These are phyloP conservation scores for Scheffersomyces parashehatae DNA, from an alignment of 1,139 yeast species.

Conservation along the genomic window DNA sequence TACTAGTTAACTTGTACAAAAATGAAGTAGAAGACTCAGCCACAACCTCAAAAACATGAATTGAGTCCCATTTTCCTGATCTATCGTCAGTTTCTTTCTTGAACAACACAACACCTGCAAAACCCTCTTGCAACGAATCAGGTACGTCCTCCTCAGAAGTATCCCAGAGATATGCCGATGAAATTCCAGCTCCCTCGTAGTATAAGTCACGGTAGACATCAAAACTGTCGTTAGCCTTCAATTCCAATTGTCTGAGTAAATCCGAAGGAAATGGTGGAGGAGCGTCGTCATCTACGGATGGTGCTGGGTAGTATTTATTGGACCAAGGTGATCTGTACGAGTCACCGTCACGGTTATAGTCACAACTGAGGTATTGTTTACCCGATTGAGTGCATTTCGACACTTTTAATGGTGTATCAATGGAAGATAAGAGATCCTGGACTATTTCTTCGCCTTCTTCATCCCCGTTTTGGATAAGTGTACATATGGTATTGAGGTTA, in stretches of 20 bases:
- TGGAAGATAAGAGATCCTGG: slow-evolving; percentile 82
- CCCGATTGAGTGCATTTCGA: slow-evolving; percentile 59
- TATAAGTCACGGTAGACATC: slow-evolving; percentile 91
- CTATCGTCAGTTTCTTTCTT: slow-evolving; percentile 63
- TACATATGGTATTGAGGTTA: slow-evolving; percentile 70
- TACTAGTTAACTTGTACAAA: slow-evolving; percentile 77
- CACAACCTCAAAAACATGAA: slow-evolving; percentile 85
- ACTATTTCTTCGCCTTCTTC: slow-evolving; percentile 56
- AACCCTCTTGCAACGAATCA: slow-evolving; percentile 42
- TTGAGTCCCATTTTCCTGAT: slow-evolving; percentile 84
- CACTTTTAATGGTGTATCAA: slow-evolving; percentile 78
- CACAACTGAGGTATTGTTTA: slow-evolving; percentile 80
- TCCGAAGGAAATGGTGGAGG: slow-evolving; percentile 75
- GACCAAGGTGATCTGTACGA: slow-evolving; percentile 92
- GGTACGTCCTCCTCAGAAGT: slow-evolving; percentile 50
- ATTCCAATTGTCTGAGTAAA: slow-evolving; percentile 70
- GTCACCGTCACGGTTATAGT: slow-evolving; percentile 94
- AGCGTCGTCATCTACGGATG: slow-evolving; percentile 53
- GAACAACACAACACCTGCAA: slow-evolving; percentile 90
- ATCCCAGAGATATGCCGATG: slow-evolving; percentile 94
- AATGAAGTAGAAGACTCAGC: slow-evolving; percentile 49
- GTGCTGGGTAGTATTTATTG: slow-evolving; percentile 68
- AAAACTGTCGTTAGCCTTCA: slow-evolving; percentile 84
- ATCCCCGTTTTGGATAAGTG: slow-evolving; percentile 55
- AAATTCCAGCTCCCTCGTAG: slow-evolving; percentile 86